Percentiles rank a stretch among this genome's conserved stretches.
These are phyloP conservation scores for Cucurbitaria berberidis DNA, from an alignment of 2,329 filamentous ascomycete species.

Conservation along the genomic window DNA sequence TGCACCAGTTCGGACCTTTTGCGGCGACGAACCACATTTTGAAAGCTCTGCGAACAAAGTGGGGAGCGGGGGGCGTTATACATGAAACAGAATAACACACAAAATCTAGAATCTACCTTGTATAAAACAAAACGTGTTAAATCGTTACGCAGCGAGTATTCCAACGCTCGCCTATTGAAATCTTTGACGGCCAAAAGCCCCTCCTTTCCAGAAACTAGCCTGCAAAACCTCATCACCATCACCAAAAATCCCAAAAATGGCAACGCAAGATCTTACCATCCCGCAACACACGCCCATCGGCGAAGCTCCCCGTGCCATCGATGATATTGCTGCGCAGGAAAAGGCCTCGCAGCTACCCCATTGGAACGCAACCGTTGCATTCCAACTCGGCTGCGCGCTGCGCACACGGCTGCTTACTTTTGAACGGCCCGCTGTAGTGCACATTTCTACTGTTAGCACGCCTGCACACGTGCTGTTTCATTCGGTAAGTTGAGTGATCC, in stretches of 20 bases:
- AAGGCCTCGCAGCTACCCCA: constrained; percentile 48
- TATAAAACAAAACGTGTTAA: too few relatives aligned
- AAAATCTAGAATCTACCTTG: too few relatives aligned
- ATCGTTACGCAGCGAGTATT: too few relatives aligned
- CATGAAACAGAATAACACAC: too few relatives aligned
- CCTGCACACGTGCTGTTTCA: constrained; percentile 70
- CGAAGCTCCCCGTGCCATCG: constrained; percentile 42
- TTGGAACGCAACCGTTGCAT: constrained; percentile 68
- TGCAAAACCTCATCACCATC: too few relatives aligned
- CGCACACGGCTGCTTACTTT: constrained; percentile 64
- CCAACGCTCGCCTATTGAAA: too few relatives aligned
- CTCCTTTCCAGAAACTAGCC: too few relatives aligned
- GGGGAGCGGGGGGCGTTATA: too few relatives aligned
- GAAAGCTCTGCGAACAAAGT: constrained; percentile 11
- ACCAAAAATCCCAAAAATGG: too few relatives aligned
- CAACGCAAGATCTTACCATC: constrained; percentile 18
- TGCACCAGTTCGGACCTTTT: constrained; percentile 13
- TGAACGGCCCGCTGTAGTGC: constrained; percentile 63
- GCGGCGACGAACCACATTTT: constrained; percentile 17
- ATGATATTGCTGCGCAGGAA: constrained; percentile 50
- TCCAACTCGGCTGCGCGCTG: constrained; percentile 66
- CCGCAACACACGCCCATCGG: constrained; percentile 30
- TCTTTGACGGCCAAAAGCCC: too few relatives aligned
- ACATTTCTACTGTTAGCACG: constrained; percentile 64
- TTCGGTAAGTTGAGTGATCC: constrained; percentile 41